Evolutionary conservation across 441 rosid species (phyloP), one percentile per base, ranked within the genome.

Genomic region (Erodium chrysanthum): DNA sequence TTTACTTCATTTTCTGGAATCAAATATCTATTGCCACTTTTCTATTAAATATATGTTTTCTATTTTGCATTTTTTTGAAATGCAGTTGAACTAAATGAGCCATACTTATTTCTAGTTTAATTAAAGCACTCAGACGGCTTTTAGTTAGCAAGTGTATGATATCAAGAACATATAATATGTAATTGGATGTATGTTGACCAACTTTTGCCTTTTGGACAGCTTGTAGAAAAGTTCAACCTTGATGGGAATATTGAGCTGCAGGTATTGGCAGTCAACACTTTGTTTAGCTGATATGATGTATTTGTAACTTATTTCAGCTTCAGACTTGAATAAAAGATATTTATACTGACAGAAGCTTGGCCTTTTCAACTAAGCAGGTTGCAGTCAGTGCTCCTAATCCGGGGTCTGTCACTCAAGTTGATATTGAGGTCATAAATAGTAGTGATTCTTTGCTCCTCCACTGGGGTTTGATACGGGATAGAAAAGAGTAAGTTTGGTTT

Each of bases 401-500:
- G 11, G 83, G 78, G 33, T 78, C 76, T 66, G 65, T 68, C 27
- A 85, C 77, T 33, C 79, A 74, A 75, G 82, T 89, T 22, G 80
- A 85, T 77, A 72, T 94, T 78, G 83, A 85, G 72, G 85, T 89
- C 22, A 75, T 75, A 17, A 74, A 82, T 70, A 70, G 74, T 64
- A 86, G 88, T 62, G 89, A 87, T 67, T 82, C 96, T 29, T 81
- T 94, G 83, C 69, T 86, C 69, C 85, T 94, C 44, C 99, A 94
- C 73, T 94, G 99, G 97, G 99, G 97, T 68, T 96, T 71, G 23
- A 77, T 89, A 75, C 78, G 75, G 21, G 94, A 87, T 79, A 83
- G 75, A 75, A 85, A 80, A 37, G 89, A 82, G 99, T 94, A 83
- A 79, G 92, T 77, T 70, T 10, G 9, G 23, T 68, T 69, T 35